Evolutionary conservation across 2,329 filamentous ascomycete genomes (phyloP).

Genomic region (Colletotrichum limetticola): DNA sequence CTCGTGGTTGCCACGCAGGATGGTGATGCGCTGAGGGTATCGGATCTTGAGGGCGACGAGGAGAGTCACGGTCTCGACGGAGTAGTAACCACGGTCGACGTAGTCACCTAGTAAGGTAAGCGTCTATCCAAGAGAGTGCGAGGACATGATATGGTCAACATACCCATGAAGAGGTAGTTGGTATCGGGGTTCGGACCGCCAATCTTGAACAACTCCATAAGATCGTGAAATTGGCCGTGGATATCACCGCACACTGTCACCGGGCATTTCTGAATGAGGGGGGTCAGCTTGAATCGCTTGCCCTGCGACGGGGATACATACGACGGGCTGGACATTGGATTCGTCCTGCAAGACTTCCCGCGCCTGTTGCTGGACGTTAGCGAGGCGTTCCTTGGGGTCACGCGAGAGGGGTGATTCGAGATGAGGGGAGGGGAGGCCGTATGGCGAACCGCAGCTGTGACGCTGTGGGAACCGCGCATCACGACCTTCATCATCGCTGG

Average conservation of each 20-base stretch:
- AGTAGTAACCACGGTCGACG: constrained; percentile 98
- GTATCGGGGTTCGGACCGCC: constrained; percentile 97
- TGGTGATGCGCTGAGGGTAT: constrained; percentile 97
- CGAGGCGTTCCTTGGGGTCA: constrained; percentile 41
- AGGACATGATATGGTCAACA: constrained; percentile 42
- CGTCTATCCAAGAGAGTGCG: constrained; percentile 27
- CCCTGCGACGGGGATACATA: constrained; percentile 59
- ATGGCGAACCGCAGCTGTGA: constrained; percentile 19
- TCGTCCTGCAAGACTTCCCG: constrained; percentile 97
- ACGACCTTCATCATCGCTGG: not conserved
- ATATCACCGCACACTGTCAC: constrained; percentile 99
- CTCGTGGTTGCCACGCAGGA: constrained; percentile 98
- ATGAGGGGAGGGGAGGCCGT: constrained; percentile 30
- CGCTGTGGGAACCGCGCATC: constrained; percentile 10
- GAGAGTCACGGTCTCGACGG: constrained; percentile 96
- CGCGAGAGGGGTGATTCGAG: constrained; percentile 41
- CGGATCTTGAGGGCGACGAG: constrained; percentile 97
- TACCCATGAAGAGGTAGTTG: constrained; percentile 99
- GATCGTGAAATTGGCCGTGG: constrained; percentile 97
- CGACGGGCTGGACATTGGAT: constrained; percentile 98
- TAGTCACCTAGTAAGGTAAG: constrained; percentile 78
- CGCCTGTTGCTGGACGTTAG: constrained; percentile 68
- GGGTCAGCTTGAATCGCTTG: constrained; percentile 41
- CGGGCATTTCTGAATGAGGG: constrained; percentile 82
- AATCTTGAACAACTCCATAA: constrained; percentile 99